phyloP scores from a whole-genome alignment of 345 rosid species.

The Bruguiera parviflora region DNA sequence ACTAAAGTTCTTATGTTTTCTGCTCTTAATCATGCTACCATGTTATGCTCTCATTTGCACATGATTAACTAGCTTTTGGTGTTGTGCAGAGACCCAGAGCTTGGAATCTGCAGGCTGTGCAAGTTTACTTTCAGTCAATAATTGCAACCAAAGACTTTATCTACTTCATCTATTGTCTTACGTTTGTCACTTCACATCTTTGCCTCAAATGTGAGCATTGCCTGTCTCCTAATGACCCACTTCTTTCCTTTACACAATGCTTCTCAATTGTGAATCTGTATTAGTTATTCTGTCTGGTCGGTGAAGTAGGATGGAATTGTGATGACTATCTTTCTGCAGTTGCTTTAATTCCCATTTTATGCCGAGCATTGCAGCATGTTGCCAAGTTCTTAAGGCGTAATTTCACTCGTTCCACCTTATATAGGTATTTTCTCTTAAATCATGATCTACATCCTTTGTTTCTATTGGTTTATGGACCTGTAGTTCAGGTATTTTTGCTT shows the following conservation, averaged over 20 bases:
- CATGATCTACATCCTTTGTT: neutral
- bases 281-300: constrained; percentile 5
- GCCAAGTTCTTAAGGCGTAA: constrained; percentile 87
- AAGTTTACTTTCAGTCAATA: constrained; percentile 75
- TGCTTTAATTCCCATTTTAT: constrained; percentile 86
- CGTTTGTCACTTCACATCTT: constrained; percentile 83
- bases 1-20: neutral
- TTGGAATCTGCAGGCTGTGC: constrained; percentile 86
- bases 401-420: constrained; percentile 74
- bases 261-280: constrained; percentile 7
- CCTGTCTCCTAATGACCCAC: neutral
- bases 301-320: neutral
- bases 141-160: constrained; percentile 88
- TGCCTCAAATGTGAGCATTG: constrained; percentile 75
- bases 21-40: constrained; percentile 9
- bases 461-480: no score
- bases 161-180: constrained; percentile 82
- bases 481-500: no score
- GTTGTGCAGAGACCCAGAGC: constrained; percentile 75
- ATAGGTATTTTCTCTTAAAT: constrained; percentile 45
- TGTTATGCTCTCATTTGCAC: constrained; percentile 12
- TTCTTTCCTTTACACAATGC: neutral
- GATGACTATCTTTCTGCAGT: constrained; percentile 39
- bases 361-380: constrained; percentile 72
- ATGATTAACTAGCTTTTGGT: constrained; percentile 11